Conservation (phyloP, 176 grass and related monocot species). For the Oryza australiensis region DNA sequence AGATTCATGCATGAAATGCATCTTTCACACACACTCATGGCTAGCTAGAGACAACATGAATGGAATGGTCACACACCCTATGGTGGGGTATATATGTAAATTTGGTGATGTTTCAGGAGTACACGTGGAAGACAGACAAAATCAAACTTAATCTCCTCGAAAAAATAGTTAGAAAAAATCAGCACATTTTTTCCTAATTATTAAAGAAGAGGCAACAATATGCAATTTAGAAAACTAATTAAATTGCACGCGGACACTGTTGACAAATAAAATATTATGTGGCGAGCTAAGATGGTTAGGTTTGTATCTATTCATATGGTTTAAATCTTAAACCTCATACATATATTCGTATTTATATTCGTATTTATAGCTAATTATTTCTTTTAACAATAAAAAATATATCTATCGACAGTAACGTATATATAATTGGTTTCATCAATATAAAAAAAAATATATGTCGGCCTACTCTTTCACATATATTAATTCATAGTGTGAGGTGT, state of each 20-base stretch:
- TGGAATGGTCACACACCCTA: not conserved
- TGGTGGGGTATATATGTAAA: not conserved
- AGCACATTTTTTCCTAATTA: not conserved
- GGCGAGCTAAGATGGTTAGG: no score
- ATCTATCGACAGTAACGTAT: no score
- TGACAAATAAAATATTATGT: not conserved
- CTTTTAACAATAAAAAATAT: no score
- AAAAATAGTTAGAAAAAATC: not conserved
- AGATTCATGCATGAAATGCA: constrained; percentile 6
- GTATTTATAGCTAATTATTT: no score
- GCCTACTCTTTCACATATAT: no score
- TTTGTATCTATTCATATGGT: no score
- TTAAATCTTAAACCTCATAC: no score
- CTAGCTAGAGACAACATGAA: not conserved
- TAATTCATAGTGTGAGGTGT: no score
- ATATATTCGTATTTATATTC: no score
- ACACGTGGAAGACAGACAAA: not conserved
- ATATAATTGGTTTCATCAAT: no score
- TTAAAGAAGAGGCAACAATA: not conserved
- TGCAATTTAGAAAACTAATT: not conserved
- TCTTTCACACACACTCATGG: not conserved
- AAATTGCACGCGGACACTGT: not conserved
- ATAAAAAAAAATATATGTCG: no score
- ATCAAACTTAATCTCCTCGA: not conserved
- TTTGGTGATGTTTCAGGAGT: not conserved